Base-by-base conservation (phyloP, 495 filamentous ascomycete species). In the Hyaloscypha finlandica region DNA sequence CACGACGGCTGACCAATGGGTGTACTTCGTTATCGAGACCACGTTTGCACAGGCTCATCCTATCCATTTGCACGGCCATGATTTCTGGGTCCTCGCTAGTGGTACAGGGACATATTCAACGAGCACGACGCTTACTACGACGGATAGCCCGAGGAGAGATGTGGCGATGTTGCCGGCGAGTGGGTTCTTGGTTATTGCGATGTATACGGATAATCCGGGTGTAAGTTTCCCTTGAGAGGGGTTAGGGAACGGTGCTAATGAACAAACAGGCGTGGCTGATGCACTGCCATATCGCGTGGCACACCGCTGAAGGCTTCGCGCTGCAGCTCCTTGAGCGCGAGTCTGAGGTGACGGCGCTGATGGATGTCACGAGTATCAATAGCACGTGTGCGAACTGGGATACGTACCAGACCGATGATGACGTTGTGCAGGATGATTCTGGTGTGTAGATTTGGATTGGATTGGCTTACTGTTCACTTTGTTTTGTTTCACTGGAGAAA, bases 21-120 rank as follows among this genome's bases (percentile, higher is more conserved):
- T 89, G 45, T 85, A 88, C 62, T 71, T 90, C 22, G 74, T 90
- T 22, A 78, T 89, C 55, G 86, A 89, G 74, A 89, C 87, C 73
- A 76, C 81, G 55, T 84, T 87, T 59, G 77, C 77, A 68, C 83
- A 84, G 54, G 77, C 80, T 64, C 88, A 90, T 63, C 83, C 82
- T 6, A 37, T 0, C 54, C 82, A 88, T 67, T 76, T 88, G 14
- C 83, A 86, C 70, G 84, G 83, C 14, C 80, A 89, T 66, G 81
- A 88, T 68, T 89, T 89, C 76, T 80, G 69, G 53, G 74, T 88
- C 16, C 70, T 89, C 12, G 76, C 79, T n/a, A 78, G 85, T 59
- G 79, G 77, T 45, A 69, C 55, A 4, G 74, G 67, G 29, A 76
- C 74, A 63, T 73, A 59, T 59, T 67, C 71, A 61, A 63, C 70